Base-by-base conservation (phyloP, 2,329 filamentous ascomycete genomes). In the Mycogone perniciosa region DNA sequence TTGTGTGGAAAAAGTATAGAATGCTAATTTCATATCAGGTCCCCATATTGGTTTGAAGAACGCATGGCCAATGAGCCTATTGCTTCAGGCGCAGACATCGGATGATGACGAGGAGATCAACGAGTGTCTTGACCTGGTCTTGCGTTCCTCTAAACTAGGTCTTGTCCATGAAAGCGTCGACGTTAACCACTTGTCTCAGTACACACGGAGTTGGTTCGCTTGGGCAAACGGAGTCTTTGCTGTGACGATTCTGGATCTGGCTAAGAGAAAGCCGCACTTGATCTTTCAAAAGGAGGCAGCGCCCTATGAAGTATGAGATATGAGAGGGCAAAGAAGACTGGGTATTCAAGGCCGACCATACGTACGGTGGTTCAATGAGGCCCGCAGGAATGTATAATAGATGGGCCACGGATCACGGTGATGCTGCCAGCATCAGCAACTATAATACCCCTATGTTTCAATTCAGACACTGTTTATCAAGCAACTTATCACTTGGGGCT, bases 141-240 rank as follows among this genome's bases (percentile, higher is more conserved):
- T 93, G 53, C 77, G 82, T 54, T 86, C 86, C 1, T 87, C 86
- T 54, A 77, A 76, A 47, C 75, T 95, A 7, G 93, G 93, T 0
- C 71, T 99, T 44, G 77, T 99, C 2, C 92, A 99, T 62, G 93
- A 99, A 72, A 95, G 88, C 60, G 82, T 99, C 38, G 82, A 96
- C 61, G 92, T 97, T 5, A 84, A 92, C 54, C 64, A 69, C 38
- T 60, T 72, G 2, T 54, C 57, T n/a, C 71, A 74, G 26, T 97
- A 93, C 67, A 96, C 92, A 2, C 77, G 90, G 57, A 89, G 86
- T 63, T 97, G 92, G 92, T 97, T 97, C 67, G 89, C 92, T 2
- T 97, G 91, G 93, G 93, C 93, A 8, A 99, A 99, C 60, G 93
- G 89, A 1, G 89, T 99, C 8, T 97, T 96, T 70, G 90, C 92